These are phyloP conservation scores for Acer saccharum DNA, from an alignment of 345 rosid species.

Conservation along the genomic window DNA sequence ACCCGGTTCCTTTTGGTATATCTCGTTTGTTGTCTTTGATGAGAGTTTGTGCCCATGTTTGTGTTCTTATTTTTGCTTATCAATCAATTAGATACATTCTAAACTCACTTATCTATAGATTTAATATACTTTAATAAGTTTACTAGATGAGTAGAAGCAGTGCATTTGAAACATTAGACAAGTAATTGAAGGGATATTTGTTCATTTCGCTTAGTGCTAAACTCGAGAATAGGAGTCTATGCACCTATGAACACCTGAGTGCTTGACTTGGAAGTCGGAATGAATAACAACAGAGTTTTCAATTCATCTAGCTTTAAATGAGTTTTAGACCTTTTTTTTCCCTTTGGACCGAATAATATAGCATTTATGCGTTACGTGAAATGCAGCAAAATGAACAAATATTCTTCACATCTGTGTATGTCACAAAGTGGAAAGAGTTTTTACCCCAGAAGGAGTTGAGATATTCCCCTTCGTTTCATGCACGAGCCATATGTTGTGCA, in stretches of 20 bases:
- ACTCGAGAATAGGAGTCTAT: background rate
- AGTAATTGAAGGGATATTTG: background rate
- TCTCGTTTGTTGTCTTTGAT: too few relatives aligned
- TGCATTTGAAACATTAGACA: background rate
- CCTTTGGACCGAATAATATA: constrained; percentile 9
- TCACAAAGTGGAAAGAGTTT: constrained; percentile 70
- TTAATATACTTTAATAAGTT: background rate
- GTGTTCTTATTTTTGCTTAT: too few relatives aligned
- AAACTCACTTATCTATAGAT: too few relatives aligned
- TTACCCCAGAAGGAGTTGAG: constrained; percentile 57
- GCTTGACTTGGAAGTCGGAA: background rate
- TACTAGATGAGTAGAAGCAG: background rate
- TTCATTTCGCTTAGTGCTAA: background rate
- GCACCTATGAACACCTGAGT: background rate
- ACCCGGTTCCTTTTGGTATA: too few relatives aligned
- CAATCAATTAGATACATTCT: too few relatives aligned
- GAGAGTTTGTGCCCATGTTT: too few relatives aligned
- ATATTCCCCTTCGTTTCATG: constrained; percentile 69
- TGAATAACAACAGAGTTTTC: background rate
- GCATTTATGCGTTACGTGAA: constrained; percentile 22
- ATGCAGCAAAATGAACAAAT: constrained; percentile 94
- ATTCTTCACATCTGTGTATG: constrained; percentile 65
- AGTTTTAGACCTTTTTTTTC: background rate
- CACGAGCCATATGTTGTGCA: constrained; percentile 63
- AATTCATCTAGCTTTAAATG: background rate